Evolutionary conservation across 2,329 filamentous ascomycete species (phyloP).

Genomic region (Monosporascus sp.): DNA sequence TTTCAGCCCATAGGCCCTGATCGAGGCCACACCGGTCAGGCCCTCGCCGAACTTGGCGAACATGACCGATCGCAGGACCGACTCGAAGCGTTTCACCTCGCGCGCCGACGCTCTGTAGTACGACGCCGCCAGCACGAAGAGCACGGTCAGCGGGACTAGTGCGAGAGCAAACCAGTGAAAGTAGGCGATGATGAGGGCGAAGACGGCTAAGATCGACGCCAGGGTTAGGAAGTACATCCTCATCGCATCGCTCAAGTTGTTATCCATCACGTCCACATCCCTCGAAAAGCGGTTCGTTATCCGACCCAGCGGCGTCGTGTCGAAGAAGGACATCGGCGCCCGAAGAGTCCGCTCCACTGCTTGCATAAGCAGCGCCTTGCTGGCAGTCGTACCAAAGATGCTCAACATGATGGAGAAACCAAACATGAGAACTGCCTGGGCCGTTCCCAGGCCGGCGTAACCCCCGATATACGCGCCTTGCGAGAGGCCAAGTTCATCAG

Average conservation of each 20-base stretch:
- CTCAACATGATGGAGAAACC: constrained; percentile 73
- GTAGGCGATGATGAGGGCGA: constrained; percentile 87
- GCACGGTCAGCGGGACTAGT: constrained; percentile 58
- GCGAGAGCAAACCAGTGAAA: constrained; percentile 79
- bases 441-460: constrained; percentile 65
- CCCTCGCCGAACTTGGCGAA: constrained; percentile 92
- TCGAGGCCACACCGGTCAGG: constrained; percentile 75
- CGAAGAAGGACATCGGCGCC: constrained; percentile 86
- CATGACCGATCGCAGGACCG: constrained; percentile 78
- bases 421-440: constrained; percentile 73
- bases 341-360: constrained; percentile 74
- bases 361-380: constrained; percentile 72
- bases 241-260: constrained; percentile 80
- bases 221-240: constrained; percentile 89
- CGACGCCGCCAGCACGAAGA: constrained; percentile 76
- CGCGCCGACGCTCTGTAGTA: constrained; percentile 91
- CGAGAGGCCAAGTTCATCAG: constrained; percentile 63
- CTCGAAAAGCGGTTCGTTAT: constrained; percentile 96
- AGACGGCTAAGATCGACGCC: constrained; percentile 75
- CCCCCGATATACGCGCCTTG: constrained; percentile 67
- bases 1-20: constrained; percentile 82
- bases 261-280: constrained; percentile 96
- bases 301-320: constrained; percentile 89
- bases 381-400: constrained; percentile 73
- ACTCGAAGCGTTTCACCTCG: constrained; percentile 91